These are phyloP conservation scores for Mrakia gelida DNA, from an alignment of 768 basidiomycete genomes.

Conservation along the genomic window DNA sequence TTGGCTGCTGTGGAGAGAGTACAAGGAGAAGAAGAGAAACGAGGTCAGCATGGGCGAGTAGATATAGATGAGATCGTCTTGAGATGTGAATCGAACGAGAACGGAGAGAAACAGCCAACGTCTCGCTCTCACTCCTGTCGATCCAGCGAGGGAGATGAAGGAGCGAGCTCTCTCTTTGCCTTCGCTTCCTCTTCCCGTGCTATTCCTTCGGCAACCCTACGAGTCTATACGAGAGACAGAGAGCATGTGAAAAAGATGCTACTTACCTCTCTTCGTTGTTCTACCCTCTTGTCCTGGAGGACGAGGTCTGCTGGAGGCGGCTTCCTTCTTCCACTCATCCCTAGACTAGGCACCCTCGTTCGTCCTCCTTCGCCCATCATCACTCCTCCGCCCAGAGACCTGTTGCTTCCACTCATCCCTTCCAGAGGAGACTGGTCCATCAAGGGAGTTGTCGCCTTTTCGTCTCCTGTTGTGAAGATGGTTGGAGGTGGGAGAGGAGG, in stretches of 20 bases:
- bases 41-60: not conserved
- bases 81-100: not conserved
- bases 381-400: not conserved
- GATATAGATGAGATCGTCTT: not conserved
- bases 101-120: not conserved
- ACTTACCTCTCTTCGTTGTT: not conserved
- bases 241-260: too few relatives aligned
- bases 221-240: not conserved
- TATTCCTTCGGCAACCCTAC: too few relatives aligned
- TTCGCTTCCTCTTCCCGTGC: not conserved
- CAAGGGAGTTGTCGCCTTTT: not conserved
- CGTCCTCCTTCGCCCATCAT: not conserved
- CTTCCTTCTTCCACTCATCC: conserved; percentile 3
- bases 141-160: not conserved
- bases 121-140: not conserved
- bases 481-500: not conserved
- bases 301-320: not conserved
- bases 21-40: not conserved
- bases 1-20: not conserved
- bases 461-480: not conserved
- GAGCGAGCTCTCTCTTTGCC: not conserved
- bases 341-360: not conserved
- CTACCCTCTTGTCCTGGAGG: not conserved
- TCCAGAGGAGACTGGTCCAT: not conserved
- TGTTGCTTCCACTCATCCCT: not conserved